These are phyloP conservation scores for Claviceps sorghi DNA, from an alignment of 2,329 filamentous ascomycete species.

Conservation along the genomic window DNA sequence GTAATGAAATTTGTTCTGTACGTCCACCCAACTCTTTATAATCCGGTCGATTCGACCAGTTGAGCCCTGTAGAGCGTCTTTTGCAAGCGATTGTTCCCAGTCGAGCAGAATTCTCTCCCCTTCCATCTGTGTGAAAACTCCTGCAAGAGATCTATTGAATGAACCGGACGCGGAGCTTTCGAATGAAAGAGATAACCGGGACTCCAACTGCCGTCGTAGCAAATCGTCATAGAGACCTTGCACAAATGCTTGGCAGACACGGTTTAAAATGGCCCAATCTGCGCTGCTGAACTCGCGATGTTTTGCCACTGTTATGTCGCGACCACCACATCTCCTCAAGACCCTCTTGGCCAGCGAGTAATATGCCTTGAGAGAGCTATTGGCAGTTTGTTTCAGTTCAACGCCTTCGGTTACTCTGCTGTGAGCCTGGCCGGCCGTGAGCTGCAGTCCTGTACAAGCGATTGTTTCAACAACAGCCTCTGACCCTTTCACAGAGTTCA, in stretches of 20 bases:
- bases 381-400: conserved; percentile 27
- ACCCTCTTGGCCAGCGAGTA: conserved; percentile 34
- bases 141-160: conserved; percentile 34
- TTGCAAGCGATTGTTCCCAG: conserved; percentile 14
- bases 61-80: conserved; percentile 8
- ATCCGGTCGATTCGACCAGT: conserved; percentile 18
- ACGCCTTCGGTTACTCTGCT: conserved; percentile 12
- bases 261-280: conserved; percentile 35
- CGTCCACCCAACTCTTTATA: conserved; percentile 31
- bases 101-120: conserved; percentile 38
- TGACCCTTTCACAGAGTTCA: not conserved
- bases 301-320: conserved; percentile 36
- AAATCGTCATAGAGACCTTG: conserved; percentile 33
- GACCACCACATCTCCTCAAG: conserved; percentile 32
- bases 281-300: conserved; percentile 24
- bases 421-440: not conserved
- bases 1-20: conserved; percentile 25
- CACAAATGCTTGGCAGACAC: conserved; percentile 39
- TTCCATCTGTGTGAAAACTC: conserved; percentile 39
- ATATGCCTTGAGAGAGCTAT: conserved; percentile 30
- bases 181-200: conserved; percentile 32
- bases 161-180: conserved; percentile 12
- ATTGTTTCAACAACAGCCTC: conserved; percentile 4
- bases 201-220: conserved; percentile 29
- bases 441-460: conserved; percentile 3